Evolutionary conservation across 1,139 yeast genomes (phyloP), one percentile per base, ranked within the genome.

Genomic region (Pichia sp.): DNA sequence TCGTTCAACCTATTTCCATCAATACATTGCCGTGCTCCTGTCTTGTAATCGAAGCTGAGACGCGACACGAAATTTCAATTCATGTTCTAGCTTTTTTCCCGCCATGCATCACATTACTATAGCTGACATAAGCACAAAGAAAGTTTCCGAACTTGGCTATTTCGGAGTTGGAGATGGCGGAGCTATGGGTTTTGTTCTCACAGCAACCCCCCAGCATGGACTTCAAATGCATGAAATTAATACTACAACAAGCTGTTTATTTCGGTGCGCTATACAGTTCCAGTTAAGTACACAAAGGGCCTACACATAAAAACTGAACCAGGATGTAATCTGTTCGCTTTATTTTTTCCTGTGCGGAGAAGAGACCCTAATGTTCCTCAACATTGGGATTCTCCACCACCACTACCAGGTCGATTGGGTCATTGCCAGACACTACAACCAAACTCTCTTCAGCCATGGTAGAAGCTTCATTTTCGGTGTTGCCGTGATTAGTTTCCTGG

Each of bases 371-470:
- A 45, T 45, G 34, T 28, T 47, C 49, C 34, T 23, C 47, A 44
- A 25, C 52, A 40, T 42, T 44, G 8, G 49, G 52, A 9, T 43
- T 46, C 28, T 49, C 53, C 13, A 53, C 52, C 28, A 52, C 57
- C 28, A 49, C 57, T 23, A 49, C 53, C 21, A 50, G 50, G 9
- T 46, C 55, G 50, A 16, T 43, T 3, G 41, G 36, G 23, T 46
- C 48, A 4, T 23, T 54, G 21, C 13, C 40, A 4, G 31, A 10
- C 41, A 48, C 48, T 42, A 47, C 42, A 23, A 50, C 57, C 47
- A 50, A 49, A 39, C 55, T 40, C n/a, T 54, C 47, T 36, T 48
- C 39, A 45, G 37, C 47, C 44, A 4, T 23, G 13, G 18, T 21
- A 5, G 7, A 3, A 28, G 26, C 28, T 21, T 44, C 51, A 18